These are phyloP conservation scores for Sporisorium sorghi DNA, from an alignment of 1,284 basidiomycete species.

Conservation along the genomic window DNA sequence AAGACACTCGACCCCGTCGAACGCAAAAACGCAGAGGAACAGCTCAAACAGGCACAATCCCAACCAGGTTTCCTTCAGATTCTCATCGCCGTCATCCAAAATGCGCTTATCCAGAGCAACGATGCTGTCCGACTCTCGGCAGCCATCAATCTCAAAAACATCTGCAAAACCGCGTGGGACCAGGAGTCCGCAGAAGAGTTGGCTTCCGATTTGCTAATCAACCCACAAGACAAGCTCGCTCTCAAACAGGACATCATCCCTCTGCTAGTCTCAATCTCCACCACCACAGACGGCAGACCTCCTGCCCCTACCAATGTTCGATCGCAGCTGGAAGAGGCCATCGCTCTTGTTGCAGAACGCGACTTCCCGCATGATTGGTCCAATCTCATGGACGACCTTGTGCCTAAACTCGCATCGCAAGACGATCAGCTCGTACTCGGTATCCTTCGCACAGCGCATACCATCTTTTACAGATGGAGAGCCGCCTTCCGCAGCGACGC, in stretches of 20 bases:
- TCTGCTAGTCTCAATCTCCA: slow-evolving; percentile 80
- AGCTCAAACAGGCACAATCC: slow-evolving; percentile 56
- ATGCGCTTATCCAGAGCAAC: slow-evolving; percentile 30
- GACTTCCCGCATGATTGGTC: slow-evolving; percentile 67
- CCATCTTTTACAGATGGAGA: slow-evolving; percentile 93
- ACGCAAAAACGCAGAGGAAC: slow-evolving; percentile 59
- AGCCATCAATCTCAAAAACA: slow-evolving; percentile 68
- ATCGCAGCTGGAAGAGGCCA: slow-evolving; percentile 62
- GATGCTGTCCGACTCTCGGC: slow-evolving; percentile 63
- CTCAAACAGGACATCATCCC: slow-evolving; percentile 80
- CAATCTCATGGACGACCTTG: slow-evolving; percentile 61
- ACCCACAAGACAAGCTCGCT: slow-evolving; percentile 74
- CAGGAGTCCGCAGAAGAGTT: slow-evolving; percentile 52
- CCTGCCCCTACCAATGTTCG: slow-evolving; percentile 57
- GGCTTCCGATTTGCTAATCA: slow-evolving; percentile 14
- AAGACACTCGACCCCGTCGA: slow-evolving; percentile 61
- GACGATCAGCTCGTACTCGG: slow-evolving; percentile 89
- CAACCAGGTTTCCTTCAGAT: slow-evolving; percentile 62
- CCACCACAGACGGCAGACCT: slow-evolving; percentile 31
- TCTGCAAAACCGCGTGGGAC: slow-evolving; percentile 66
- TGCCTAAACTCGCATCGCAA: slow-evolving; percentile 78
- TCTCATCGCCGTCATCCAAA: slow-evolving; percentile 62
- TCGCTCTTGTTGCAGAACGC: slow-evolving; percentile 61
- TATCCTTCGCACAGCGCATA: slow-evolving; percentile 92
- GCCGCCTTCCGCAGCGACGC: slow-evolving; percentile 87